These are phyloP conservation scores for Macrophomina phaseolina DNA, from an alignment of 2,329 filamentous ascomycete species.

Conservation along the genomic window DNA sequence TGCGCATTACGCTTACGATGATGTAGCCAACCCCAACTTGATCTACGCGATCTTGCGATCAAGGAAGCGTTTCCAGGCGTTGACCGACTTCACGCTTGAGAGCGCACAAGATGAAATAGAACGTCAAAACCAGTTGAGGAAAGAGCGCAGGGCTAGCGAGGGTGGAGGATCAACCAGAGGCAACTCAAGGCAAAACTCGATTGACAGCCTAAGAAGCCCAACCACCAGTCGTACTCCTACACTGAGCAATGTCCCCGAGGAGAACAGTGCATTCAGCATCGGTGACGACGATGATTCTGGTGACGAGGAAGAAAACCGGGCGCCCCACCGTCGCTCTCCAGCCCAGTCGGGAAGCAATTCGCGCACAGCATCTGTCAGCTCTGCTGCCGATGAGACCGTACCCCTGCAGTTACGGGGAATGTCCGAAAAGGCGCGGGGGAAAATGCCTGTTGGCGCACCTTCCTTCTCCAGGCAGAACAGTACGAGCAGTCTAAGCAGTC, in stretches of 20 bases:
- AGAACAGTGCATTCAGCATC: conserved; percentile 84
- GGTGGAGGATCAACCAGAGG: conserved; percentile 45
- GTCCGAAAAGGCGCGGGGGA: conserved; percentile 96
- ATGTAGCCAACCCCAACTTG: conserved; percentile 76
- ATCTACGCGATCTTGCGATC: conserved; percentile 80
- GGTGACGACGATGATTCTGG: conserved; percentile 77
- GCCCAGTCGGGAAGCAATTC: conserved; percentile 50
- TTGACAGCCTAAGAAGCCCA: conserved; percentile 71
- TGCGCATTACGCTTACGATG: conserved; percentile 9
- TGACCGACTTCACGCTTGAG: conserved; percentile 88
- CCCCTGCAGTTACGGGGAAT: conserved; percentile 85
- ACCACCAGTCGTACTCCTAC: conserved; percentile 61
- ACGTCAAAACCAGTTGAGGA: conserved; percentile 73
- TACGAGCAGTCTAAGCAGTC: conserved; percentile 76
- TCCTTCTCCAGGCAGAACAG: conserved; percentile 91
- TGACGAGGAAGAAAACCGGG: conserved; percentile 60
- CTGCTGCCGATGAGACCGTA: conserved; percentile 75
- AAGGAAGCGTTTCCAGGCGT: conserved; percentile 79
- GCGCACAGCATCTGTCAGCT: conserved; percentile 71
- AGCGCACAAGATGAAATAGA: conserved; percentile 92
- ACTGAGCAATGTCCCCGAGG: conserved; percentile 73
- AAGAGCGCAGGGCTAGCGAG: conserved; percentile 53
- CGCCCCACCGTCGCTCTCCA: conserved; percentile 30
- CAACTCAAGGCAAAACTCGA: conserved; percentile 61
- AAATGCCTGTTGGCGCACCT: conserved; percentile 85